Percentiles rank a stretch among this genome's conserved stretches.
phyloP scores from a whole-genome alignment of 345 rosid species.

The Gossypium herbaceum region DNA sequence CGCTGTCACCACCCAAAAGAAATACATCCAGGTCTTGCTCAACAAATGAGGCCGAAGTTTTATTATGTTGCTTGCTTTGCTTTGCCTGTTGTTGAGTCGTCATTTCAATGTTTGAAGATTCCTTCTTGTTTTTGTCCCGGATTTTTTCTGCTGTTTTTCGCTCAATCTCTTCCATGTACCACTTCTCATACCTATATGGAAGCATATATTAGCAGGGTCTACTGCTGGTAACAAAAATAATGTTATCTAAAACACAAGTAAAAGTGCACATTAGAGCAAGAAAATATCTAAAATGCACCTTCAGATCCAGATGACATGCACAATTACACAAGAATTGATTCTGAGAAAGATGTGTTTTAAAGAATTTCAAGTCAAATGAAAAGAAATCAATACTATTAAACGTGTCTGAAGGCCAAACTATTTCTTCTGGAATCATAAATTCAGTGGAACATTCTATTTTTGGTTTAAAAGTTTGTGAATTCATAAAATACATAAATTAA shows the following conservation, averaged over 20 bases:
- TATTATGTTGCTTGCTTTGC: conserved; percentile 28
- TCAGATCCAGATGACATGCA: conserved; percentile 1
- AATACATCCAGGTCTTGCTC: conserved; percentile 61
- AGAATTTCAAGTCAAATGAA: neutral
- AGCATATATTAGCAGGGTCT: conserved; percentile 4
- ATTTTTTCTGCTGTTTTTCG: conserved; percentile 29
- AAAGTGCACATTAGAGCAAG: neutral
- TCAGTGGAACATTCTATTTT: neutral
- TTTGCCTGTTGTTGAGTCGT: conserved; percentile 27
- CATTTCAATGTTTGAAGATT: conserved; percentile 17
- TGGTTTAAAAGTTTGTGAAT: neutral
- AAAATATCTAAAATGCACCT: neutral
- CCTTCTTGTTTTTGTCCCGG: conserved; percentile 24
- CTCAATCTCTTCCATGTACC: conserved; percentile 36
- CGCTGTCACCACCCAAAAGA: conserved; percentile 67
- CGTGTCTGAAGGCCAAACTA: neutral
- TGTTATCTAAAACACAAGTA: neutral
- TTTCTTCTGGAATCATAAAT: neutral
- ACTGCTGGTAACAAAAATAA: neutral
- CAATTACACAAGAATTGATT: neutral
- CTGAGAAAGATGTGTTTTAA: neutral
- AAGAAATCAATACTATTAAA: neutral
- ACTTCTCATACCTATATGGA: conserved; percentile 45
- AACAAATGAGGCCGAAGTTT: conserved; percentile 28
- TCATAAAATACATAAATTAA: neutral